phyloP scores from a whole-genome alignment of 306 rosid species.

The Canavalia ensiformis region DNA sequence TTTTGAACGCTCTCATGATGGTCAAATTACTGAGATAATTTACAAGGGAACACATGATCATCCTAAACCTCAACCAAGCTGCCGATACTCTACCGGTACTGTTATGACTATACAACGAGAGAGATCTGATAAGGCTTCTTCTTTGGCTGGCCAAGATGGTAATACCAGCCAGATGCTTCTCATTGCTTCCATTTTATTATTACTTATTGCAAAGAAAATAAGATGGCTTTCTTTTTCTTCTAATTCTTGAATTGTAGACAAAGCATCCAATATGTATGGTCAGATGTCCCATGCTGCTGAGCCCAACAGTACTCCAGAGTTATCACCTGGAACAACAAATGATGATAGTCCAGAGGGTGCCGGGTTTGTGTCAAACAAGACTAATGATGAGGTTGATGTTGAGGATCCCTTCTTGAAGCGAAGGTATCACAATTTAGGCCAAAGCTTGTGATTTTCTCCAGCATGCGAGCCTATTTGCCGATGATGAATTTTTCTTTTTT shows the following conservation, averaged over 20 bases:
- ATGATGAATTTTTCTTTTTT: slow-evolving; percentile 35
- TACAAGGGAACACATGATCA: slow-evolving; percentile 98
- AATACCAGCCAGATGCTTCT: slow-evolving; percentile 49
- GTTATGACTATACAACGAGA: slow-evolving; percentile 72
- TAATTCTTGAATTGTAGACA: slow-evolving; percentile 63
- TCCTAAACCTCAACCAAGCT: slow-evolving; percentile 95
- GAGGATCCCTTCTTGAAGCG: slow-evolving; percentile 87
- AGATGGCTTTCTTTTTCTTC: slow-evolving; percentile 36
- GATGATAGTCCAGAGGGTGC: slow-evolving; percentile 70
- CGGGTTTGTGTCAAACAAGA: slow-evolving; percentile 62
- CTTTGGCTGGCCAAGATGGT: slow-evolving; percentile 82
- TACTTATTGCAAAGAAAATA: slow-evolving; percentile 16
- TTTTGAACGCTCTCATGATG: slow-evolving; percentile 93
- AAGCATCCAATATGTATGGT: slow-evolving; percentile 60
- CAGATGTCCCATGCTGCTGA: slow-evolving; percentile 61
- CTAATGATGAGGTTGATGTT: slow-evolving; percentile 76
- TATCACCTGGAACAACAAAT: slow-evolving; percentile 59
- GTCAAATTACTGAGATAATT: slow-evolving; percentile 93
- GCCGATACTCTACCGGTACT: slow-evolving; percentile 74
- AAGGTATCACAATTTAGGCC: slow-evolving; percentile 64
- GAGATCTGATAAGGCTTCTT: slow-evolving; percentile 69
- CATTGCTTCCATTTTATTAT: slow-evolving; percentile 18
- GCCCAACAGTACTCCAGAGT: slow-evolving; percentile 70
- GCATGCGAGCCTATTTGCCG: slow-evolving; percentile 38
- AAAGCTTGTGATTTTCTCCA: slow-evolving; percentile 34